A percentile compares a stretch with the other conserved stretches of the same genome.
Conservation (phyloP, 495 filamentous ascomycete genomes). For the Thermochaetoides thermophila region DNA sequence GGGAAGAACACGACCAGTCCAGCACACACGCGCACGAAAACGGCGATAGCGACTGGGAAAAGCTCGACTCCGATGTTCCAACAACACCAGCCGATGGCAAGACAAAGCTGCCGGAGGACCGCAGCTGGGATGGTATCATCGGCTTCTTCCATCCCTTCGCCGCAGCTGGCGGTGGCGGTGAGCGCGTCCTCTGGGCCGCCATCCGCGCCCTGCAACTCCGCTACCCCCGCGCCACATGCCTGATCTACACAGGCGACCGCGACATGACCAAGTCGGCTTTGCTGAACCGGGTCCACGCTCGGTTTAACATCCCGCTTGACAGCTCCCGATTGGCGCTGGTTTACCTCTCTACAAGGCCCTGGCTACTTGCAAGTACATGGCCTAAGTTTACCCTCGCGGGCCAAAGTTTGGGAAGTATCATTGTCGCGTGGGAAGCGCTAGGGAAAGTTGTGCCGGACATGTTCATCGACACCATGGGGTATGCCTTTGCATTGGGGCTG, state of each 20-base stretch:
- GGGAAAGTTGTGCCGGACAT: slow-evolving; percentile 80
- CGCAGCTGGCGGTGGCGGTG: slow-evolving; percentile 91
- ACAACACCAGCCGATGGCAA: too few species aligned
- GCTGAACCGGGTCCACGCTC: slow-evolving; percentile 60
- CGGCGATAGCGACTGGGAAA: slow-evolving; percentile 64
- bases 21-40: slow-evolving; percentile 35
- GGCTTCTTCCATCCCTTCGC: slow-evolving; percentile 97
- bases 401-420: slow-evolving; percentile 73
- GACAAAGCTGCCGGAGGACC: slow-evolving; percentile 30
- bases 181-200: slow-evolving; percentile 93
- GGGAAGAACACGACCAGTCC: slow-evolving; percentile 19
- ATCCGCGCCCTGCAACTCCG: slow-evolving; percentile 79
- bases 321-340: slow-evolving; percentile 72
- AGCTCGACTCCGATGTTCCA: slow-evolving; percentile 54
- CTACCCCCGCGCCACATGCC: slow-evolving; percentile 76
- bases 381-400: slow-evolving; percentile 90
- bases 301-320: slow-evolving; percentile 87
- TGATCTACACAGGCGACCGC: slow-evolving; percentile 90
- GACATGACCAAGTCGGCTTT: slow-evolving; percentile 68
- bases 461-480: slow-evolving; percentile 96
- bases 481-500: slow-evolving; percentile 75
- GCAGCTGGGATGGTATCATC: slow-evolving; percentile 67
- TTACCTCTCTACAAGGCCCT: slow-evolving; percentile 76
- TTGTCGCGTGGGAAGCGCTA: slow-evolving; percentile 89
- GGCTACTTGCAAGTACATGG: slow-evolving; percentile 69